Evolutionary conservation across 176 grass and related monocot genomes (phyloP), one percentile per base, ranked within the genome.

Genomic region (Hyparrhenia diplandra): DNA sequence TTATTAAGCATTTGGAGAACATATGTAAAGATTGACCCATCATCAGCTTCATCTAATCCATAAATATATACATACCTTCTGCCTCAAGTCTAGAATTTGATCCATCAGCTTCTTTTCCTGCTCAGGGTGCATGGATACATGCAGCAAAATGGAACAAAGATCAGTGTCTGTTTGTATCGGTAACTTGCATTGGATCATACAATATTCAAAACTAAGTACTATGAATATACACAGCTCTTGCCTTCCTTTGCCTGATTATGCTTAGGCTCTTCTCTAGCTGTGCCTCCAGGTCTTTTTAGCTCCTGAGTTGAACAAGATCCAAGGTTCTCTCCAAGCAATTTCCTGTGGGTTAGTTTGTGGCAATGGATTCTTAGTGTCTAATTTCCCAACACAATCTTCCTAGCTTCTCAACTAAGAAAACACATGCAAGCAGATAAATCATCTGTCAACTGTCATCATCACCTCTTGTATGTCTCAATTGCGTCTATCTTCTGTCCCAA

Each of bases 241-340:
- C 94, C 89, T 94, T 97, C 87, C 72, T 88, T 85, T 76, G 67
- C 64, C 87, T 86, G 73, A 97, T 78, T 75, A 39, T 87, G 39
- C 66, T 80, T 36, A 97, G 81, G 84, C 91, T 85, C 62, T 88
- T 88, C 73, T 90, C 87, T 41, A 97, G 65, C 61, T 94, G 87
- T 63, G 55, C 18, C 43, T 88, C 87, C 58, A 97, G 87, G n/a
- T 90, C 85, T 73, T 85, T n/a, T 69, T 65, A 97, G 63, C 68
- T 97, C 91, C 52, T 92, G 81, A 32, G 39, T 42, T 16, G 94
- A 92, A 87, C 89, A 88, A 18, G 84, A 71, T 31, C 55, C 87
- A 63, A 97, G 62, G 72, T 80, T 59, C 79, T 94, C 87, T 51
- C 94, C 94, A 71, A 80, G 63, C 25, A 97, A 69, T 24, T 94